Conservation (phyloP, 2,329 filamentous ascomycete genomes). For the Diaporthe citrichinensis region DNA sequence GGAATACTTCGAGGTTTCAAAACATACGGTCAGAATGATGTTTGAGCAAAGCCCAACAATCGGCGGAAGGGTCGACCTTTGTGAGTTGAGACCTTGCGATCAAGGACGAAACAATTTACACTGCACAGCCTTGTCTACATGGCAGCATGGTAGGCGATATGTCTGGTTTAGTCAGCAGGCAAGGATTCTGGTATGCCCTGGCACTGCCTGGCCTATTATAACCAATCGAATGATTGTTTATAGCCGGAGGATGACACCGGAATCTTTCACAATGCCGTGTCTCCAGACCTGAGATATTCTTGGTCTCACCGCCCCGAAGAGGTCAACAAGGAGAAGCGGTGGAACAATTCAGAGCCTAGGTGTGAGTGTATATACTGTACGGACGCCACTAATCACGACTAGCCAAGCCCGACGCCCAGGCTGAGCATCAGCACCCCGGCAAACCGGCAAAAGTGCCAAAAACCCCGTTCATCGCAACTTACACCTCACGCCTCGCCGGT, state of each 20-base stretch:
- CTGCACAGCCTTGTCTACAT: not conserved
- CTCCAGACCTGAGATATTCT: slow-evolving; percentile 25
- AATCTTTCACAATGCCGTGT: slow-evolving; percentile 25
- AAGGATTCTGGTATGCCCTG: not conserved
- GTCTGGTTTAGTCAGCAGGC: slow-evolving; percentile 13
- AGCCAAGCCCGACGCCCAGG: slow-evolving; percentile 28
- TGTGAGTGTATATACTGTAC: slow-evolving; percentile 16
- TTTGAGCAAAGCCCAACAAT: not conserved
- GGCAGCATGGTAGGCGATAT: not conserved
- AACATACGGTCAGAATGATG: not conserved
- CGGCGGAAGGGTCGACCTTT: not conserved
- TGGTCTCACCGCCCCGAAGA: slow-evolving; percentile 25
- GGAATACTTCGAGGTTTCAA: not conserved
- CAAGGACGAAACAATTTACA: not conserved
- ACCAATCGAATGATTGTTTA: not conserved
- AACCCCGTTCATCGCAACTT: not conserved
- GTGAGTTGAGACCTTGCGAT: not conserved
- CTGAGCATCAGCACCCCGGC: slow-evolving; percentile 20
- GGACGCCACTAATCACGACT: slow-evolving; percentile 1
- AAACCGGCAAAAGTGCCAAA: slow-evolving; percentile 11
- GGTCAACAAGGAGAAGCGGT: slow-evolving; percentile 20
- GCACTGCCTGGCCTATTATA: not conserved
- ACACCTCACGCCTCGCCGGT: not conserved
- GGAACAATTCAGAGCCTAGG: slow-evolving; percentile 20
- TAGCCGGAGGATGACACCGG: not conserved